phyloP scores from a whole-genome alignment of 2,329 filamentous ascomycete genomes.

The Claviceps fusiformis region DNA sequence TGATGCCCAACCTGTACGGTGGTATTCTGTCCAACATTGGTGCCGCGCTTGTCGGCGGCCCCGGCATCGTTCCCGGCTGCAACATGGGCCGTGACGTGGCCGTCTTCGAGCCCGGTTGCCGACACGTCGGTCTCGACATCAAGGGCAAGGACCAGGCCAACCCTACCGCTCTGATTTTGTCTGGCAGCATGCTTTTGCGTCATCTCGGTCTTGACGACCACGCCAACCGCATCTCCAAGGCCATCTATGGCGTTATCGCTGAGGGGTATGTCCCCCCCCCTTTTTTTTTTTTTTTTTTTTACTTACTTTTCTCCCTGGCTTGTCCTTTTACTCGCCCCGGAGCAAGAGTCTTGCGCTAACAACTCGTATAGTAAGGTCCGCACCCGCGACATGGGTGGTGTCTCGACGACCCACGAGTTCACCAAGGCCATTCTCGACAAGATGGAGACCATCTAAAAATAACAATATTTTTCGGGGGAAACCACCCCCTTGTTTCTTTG shows the following conservation, averaged over 20 bases:
- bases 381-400: conserved; percentile 93
- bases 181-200: conserved; percentile 90
- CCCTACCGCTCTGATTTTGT: conserved; percentile 89
- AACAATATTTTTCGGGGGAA: neutral
- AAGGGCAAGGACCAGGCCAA: conserved; percentile 99
- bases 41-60: conserved; percentile 89
- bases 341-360: conserved; percentile 26
- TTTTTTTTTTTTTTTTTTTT: neutral
- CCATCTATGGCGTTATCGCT: conserved; percentile 63
- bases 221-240: conserved; percentile 94
- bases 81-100: conserved; percentile 99
- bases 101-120: conserved; percentile 97
- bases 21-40: conserved; percentile 98
- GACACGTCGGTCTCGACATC: conserved; percentile 98
- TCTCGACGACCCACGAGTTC: conserved; percentile 83
- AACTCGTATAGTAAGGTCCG: conserved; percentile 52
- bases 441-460: conserved; percentile 64
- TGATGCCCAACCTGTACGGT: conserved; percentile 99
- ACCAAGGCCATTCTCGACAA: conserved; percentile 86
- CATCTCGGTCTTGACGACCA: conserved; percentile 96
- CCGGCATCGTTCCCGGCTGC: conserved; percentile 93
- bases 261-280: conserved; percentile 51
- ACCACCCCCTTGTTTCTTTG: neutral
- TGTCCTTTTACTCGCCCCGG: no score
- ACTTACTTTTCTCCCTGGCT: neutral